Base-by-base conservation (phyloP, 2,329 filamentous ascomycete genomes). In the Colletotrichum tofieldiae region DNA sequence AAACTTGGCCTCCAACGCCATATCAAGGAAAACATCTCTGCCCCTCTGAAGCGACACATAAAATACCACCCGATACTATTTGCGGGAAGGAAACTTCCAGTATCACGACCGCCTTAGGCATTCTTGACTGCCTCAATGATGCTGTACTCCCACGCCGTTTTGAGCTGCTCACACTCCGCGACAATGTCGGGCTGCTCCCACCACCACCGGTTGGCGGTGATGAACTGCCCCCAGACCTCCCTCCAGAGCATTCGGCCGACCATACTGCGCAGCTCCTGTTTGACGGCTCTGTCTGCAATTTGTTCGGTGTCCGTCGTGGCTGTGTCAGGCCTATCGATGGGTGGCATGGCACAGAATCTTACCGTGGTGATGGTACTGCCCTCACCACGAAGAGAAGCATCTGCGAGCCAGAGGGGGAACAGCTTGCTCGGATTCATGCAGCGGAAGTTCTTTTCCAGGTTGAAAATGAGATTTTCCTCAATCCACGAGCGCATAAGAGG, bases 401-500 rank as follows among this genome's bases (percentile, higher is more conserved):
- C 86, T 0, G 82, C 83, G 20, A 93, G 83, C 88, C 90, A 92
- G 37, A 84, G 80, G 0, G 90, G 88, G 52, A 93, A 87, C 2
- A 89, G 80, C 12, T 85, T 85, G 47, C 85, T 89, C 0, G 92
- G 92, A 65, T 87, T 89, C 6, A 86, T 86, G 75, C 90, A 92
- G 11, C 89, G 86, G 67, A 89, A 91, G 20, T 86, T 82, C 29
- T 84, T 84, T 76, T 91, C 88, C 0, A 93, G 80, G 68, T 91
- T 91, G 8, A 88, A 78, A 2, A 92, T 78, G 0, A 93, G 82
- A 63, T 92, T 84, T 4, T 88, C 84, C 54, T 92, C 89, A 2
- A 93, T 82, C 92, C 92, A 93, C 1, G 82, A 79, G 45, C 87
- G 84, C 77, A 93, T 81, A 1, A 82, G 81, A 0, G 89, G 89